Evolutionary conservation across 2,329 filamentous ascomycete genomes (phyloP).

Genomic region (Fusarium abutilonis): DNA sequence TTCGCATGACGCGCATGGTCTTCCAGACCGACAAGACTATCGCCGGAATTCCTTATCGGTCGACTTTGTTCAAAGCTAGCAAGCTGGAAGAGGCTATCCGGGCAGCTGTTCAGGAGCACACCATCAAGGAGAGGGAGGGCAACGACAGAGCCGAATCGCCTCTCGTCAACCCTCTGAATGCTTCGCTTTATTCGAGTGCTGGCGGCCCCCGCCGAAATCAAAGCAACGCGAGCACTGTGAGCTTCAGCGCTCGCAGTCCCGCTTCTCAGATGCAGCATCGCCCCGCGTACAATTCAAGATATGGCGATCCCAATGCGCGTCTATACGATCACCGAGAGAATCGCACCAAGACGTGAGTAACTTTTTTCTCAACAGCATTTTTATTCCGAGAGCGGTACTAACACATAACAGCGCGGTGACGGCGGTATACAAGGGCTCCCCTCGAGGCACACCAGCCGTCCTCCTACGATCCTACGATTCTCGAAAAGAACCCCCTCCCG

Average conservation of each 20-base stretch:
- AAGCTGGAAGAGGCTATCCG: slow-evolving; percentile 93
- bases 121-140: slow-evolving; percentile 80
- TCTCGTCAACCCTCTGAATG: slow-evolving; percentile 54
- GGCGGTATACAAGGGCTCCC: slow-evolving; percentile 86
- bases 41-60: slow-evolving; percentile 91
- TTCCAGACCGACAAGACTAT: slow-evolving; percentile 99
- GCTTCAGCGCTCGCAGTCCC: slow-evolving; percentile 76
- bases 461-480: slow-evolving; percentile 95
- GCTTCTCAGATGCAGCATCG: slow-evolving; percentile 62
- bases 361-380: background rate
- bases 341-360: slow-evolving; percentile 85
- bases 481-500: slow-evolving; percentile 86
- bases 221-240: slow-evolving; percentile 85
- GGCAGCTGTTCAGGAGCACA: slow-evolving; percentile 87
- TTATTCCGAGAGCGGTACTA: slow-evolving; percentile 2
- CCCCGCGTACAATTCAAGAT: slow-evolving; percentile 65
- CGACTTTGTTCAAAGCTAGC: slow-evolving; percentile 95
- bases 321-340: slow-evolving; percentile 90
- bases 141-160: slow-evolving; percentile 72
- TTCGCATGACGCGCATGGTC: slow-evolving; percentile 90
- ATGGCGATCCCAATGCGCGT: slow-evolving; percentile 84
- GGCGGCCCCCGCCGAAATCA: slow-evolving; percentile 67
- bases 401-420: slow-evolving; percentile 77
- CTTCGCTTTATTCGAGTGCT: slow-evolving; percentile 55
- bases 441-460: slow-evolving; percentile 72